These are phyloP conservation scores for Suillus placidus DNA, from an alignment of 768 basidiomycete species.

Conservation along the genomic window DNA sequence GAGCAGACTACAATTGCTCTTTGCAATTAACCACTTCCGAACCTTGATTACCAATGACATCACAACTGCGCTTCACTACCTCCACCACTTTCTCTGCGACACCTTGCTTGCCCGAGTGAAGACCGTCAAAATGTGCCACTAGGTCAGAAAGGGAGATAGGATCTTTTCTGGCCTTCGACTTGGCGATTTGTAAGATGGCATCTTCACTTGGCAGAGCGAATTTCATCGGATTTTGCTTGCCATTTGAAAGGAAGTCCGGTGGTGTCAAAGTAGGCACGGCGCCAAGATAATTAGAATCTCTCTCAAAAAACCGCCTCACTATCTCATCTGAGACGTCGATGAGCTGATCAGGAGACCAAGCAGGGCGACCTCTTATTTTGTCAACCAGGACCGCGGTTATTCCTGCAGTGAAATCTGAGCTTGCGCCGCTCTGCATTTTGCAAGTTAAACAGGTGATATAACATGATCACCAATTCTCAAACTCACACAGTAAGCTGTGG, in stretches of 20 bases:
- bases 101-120: constrained; percentile 48
- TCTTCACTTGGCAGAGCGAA: constrained; percentile 78
- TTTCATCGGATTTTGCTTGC: constrained; percentile 34
- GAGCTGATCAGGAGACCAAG: constrained; percentile 72
- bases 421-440: constrained; percentile 63
- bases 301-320: constrained; percentile 67
- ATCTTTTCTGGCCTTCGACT: constrained; percentile 41
- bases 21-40: constrained; percentile 25
- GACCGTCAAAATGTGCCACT: constrained; percentile 24
- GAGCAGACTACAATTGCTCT: constrained; percentile 15
- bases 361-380: constrained; percentile 54
- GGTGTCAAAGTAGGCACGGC: constrained; percentile 48
- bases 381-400: constrained; percentile 69
- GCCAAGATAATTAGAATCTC: constrained; percentile 49
- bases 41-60: constrained; percentile 55
- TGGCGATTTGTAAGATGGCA: constrained; percentile 68
- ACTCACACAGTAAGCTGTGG: constrained; percentile 88
- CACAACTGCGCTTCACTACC: constrained; percentile 70
- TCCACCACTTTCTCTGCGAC: constrained; percentile 78
- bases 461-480: constrained; percentile 14
- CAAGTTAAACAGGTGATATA: constrained; percentile 14
- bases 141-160: constrained; percentile 30
- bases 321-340: constrained; percentile 63
- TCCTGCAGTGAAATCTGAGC: constrained; percentile 82
- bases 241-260: constrained; percentile 35